Base-by-base conservation (phyloP, 352 stramenopile species). In the Phytophthora podocarpi region DNA sequence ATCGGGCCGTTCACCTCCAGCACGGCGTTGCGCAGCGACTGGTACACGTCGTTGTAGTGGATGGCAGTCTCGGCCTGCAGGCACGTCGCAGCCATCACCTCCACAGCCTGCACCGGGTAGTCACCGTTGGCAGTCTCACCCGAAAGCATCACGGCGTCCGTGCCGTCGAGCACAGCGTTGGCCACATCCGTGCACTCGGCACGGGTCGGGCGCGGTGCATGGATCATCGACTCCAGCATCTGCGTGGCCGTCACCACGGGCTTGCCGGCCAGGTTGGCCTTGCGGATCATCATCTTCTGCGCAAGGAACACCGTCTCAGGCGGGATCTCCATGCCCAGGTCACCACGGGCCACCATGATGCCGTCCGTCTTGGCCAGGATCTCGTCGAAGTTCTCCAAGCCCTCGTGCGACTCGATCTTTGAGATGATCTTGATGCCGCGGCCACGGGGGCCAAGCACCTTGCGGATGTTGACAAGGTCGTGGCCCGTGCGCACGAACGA, bases 181-280 rank as follows among this genome's bases (percentile, higher is more conserved):
- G 97, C 96, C 15, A 99, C 97, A 78, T 99, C 98, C 28, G 96
- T 98, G 73, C 93, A 98, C 75, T 99, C 97, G 31, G 98, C 98
- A 76, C 97, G 96, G 21, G 97, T 99, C 21, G 98, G 98, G 26
- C 97, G 86, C 24, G 97, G 97, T 67, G 98, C 98, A 54, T 79
- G 88, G 74, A 98, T 98, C 97, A 99, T 99, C 27, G 87, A 98
- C 78, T 99, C 97, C 20, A 99, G 87, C 98, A 99, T 99, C 70
- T 99, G 97, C 39, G 97, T 99, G 36, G 96, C 97, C 9, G 96
- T 98, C 52, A 99, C 91, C 3, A 99, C 97, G 7, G 97, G 97
- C 73, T 99, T 99, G 49, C 97, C 97, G 27, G 85, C 90, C 55
- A 98, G 92, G 74, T 99, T 99, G 45, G 89, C 81, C 78, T 93